Base-by-base conservation (phyloP, 2,329 filamentous ascomycete species). In the Emmonsia crescens region DNA sequence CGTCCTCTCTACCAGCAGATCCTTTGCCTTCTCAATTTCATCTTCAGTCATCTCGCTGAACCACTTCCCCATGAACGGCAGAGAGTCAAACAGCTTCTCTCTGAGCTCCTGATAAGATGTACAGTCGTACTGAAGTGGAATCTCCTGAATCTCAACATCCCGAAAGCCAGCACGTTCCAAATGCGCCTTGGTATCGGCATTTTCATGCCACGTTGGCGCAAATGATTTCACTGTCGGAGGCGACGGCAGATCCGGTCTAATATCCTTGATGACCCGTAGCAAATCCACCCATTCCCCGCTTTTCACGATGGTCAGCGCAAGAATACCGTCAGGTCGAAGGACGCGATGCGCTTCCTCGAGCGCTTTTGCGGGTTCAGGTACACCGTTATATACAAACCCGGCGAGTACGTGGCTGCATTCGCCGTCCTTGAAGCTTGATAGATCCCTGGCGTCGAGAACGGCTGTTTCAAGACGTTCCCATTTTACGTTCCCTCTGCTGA, bases 1-100 rank as follows among this genome's bases (percentile, higher is more conserved):
- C 16, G 33, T 21, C 42, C 44, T 33, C 29, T 59, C 44, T 12
- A 59, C 57, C 27, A 33, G 16, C 42, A 46, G 21, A 12, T 59
- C 57, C 40, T 38, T 59, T n/a, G 42, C 42, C 42, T 29, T 59
- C 21, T 33, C 42, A 33, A 48, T 38, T 12, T 59, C 57, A 4
- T 49, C 40, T n/a, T 49, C 42, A n/a, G 27, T 49, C 57, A 59
- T 59, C 29, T 36, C n/a, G 3, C 14, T 36, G 29, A 59, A n/a
- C 57, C 40, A 48, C 42, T n/a, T 59, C 42, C 21, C 27, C 57
- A 59, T 9, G 27, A 59, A 59, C 16, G 57, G 57, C 57, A 59
- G 3, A 42, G 57, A 24, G 16, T 51, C 57, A 21, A 59, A 40
- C 10, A 59, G 27, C 4, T 59, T 21, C n/a, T 14, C 57, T 9